Evolutionary conservation across 2,329 filamentous ascomycete genomes (phyloP).

Genomic region (Rutstroemia sydowiana): DNA sequence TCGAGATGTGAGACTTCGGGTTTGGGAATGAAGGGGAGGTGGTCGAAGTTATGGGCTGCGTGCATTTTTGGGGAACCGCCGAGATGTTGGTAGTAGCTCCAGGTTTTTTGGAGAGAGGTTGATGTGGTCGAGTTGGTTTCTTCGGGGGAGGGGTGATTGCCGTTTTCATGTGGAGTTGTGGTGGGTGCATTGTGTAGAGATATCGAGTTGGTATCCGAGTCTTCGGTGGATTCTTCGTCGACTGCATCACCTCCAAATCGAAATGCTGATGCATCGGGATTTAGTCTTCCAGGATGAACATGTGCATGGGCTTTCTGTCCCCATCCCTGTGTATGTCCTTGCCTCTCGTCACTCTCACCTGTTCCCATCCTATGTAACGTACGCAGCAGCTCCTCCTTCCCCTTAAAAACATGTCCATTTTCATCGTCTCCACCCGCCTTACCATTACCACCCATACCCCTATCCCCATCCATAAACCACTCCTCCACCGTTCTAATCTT

Average conservation of each 20-base stretch:
- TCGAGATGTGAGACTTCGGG: slow-evolving; percentile 3
- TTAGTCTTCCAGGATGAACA: neutral
- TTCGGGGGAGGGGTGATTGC: too few relatives aligned
- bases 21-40: slow-evolving; percentile 4
- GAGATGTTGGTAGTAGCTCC: neutral
- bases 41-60: slow-evolving; percentile 4
- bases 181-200: too few relatives aligned
- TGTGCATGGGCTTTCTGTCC: neutral
- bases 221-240: neutral
- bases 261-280: neutral
- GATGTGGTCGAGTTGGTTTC: neutral
- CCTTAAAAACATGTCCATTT: slow-evolving; percentile 2
- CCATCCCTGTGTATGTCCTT: neutral
- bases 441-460: too few relatives aligned
- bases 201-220: neutral
- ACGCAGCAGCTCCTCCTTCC: too few relatives aligned
- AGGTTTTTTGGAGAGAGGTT: too few relatives aligned
- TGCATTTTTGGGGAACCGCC: slow-evolving; percentile 9
- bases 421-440: neutral
- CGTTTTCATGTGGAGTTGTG: too few relatives aligned
- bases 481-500: slow-evolving; percentile 6
- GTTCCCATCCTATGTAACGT: slow-evolving; percentile 1
- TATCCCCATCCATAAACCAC: too few relatives aligned
- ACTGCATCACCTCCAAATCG: neutral
- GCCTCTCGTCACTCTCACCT: neutral